Percentiles rank a stretch among this genome's conserved stretches.
Conservation (phyloP, 1,284 basidiomycete species). For the Clitocybe nebularis region DNA sequence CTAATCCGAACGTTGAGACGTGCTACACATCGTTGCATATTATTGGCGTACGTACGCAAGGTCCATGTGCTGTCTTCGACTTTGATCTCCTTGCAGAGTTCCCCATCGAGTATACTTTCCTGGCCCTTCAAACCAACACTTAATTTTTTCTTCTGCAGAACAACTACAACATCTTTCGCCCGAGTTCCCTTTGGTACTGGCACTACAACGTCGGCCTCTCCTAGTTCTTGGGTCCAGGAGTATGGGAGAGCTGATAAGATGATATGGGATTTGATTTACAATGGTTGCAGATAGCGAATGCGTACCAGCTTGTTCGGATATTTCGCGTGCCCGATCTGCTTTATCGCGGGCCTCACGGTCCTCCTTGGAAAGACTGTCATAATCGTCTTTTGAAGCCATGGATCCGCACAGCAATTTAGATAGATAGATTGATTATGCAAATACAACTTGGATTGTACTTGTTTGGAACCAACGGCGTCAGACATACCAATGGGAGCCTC, state of each 20-base stretch:
- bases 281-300: constrained; percentile 16
- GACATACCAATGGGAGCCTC: no score
- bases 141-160: constrained; percentile 79
- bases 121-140: constrained; percentile 84
- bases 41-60: constrained; percentile 57
- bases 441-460: not conserved
- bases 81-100: constrained; percentile 91
- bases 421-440: no score
- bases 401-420: not conserved
- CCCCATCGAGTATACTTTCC: constrained; percentile 84
- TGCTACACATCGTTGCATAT: not conserved
- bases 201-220: constrained; percentile 81
- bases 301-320: constrained; percentile 82
- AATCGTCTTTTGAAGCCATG: constrained; percentile 49
- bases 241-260: constrained; percentile 77
- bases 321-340: constrained; percentile 66
- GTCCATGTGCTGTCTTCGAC: constrained; percentile 98
- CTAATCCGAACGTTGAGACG: constrained; percentile 34
- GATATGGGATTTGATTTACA: constrained; percentile 21
- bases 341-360: constrained; percentile 74
- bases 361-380: constrained; percentile 78
- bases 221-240: constrained; percentile 87
- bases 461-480: no score
- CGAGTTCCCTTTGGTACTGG: constrained; percentile 87
- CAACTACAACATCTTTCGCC: constrained; percentile 71